Percentiles rank a stretch among this genome's conserved stretches.
Conservation (phyloP, 2,329 filamentous ascomycete genomes). For the Pezicula radicicola region DNA sequence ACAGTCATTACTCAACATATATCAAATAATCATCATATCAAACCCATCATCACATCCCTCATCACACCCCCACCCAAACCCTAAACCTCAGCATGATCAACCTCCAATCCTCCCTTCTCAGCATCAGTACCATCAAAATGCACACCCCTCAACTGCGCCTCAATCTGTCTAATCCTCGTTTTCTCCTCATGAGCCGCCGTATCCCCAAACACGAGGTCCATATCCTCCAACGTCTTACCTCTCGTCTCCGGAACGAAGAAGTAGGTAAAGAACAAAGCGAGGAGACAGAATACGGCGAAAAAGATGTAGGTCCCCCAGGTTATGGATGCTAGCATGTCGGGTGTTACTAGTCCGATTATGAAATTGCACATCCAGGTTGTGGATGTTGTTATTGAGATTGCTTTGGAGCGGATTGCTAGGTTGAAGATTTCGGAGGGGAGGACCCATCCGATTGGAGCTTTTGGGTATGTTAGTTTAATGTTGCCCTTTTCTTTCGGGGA, state of each 20-base stretch:
- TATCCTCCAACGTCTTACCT: slow-evolving; percentile 52
- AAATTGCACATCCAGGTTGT: slow-evolving; percentile 60
- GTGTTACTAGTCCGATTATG: slow-evolving; percentile 49
- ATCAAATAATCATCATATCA: too few species aligned
- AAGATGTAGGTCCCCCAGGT: slow-evolving; percentile 56
- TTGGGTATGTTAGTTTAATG: slow-evolving; percentile 36
- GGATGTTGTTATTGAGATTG: slow-evolving; percentile 56
- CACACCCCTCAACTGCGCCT: slow-evolving; percentile 16
- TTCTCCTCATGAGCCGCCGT: slow-evolving; percentile 34
- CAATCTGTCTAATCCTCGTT: slow-evolving; percentile 16
- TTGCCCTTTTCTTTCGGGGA: neutral
- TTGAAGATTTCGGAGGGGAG: slow-evolving; percentile 58
- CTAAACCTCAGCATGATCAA: slow-evolving; percentile 6
- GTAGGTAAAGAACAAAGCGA: slow-evolving; percentile 46
- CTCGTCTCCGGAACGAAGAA: slow-evolving; percentile 58
- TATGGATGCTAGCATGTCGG: slow-evolving; percentile 51
- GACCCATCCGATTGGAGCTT: slow-evolving; percentile 54
- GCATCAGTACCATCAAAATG: slow-evolving; percentile 11
- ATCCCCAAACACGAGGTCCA: slow-evolving; percentile 46
- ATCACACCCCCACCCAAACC: too few species aligned
- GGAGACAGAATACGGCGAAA: slow-evolving; percentile 51
- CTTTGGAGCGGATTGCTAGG: slow-evolving; percentile 54
- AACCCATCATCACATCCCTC: too few species aligned
- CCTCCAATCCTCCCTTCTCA: slow-evolving; percentile 8
- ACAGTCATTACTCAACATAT: too few species aligned